phyloP scores from a whole-genome alignment of 805 yeast genomes.

The Candida pini region DNA sequence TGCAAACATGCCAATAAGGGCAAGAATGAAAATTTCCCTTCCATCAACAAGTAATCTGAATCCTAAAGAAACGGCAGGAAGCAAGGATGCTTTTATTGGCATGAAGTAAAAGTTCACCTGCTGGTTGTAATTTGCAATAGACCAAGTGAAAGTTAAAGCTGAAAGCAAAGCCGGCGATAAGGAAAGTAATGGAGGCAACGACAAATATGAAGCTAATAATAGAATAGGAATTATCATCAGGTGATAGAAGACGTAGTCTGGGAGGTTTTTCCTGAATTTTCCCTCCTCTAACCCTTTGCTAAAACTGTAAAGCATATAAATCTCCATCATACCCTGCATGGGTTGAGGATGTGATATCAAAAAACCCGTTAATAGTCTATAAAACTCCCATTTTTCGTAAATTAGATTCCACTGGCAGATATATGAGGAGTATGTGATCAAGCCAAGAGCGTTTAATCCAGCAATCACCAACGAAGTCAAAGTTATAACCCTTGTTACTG shows the following conservation, averaged over 20 bases:
- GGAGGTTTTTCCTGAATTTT: constrained; percentile 41
- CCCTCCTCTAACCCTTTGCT: constrained; percentile 51
- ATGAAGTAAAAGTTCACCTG: constrained; percentile 47
- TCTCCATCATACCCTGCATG: constrained; percentile 43
- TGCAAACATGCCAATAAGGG: constrained; percentile 45
- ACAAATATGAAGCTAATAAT: constrained; percentile 26
- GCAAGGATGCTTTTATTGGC: constrained; percentile 51
- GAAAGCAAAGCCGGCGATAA: constrained; percentile 38
- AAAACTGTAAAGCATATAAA: constrained; percentile 52
- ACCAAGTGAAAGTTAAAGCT: constrained; percentile 59
- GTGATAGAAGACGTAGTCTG: constrained; percentile 54
- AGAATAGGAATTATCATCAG: constrained; percentile 44
- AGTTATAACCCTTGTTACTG: constrained; percentile 54
- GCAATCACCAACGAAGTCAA: constrained; percentile 41
- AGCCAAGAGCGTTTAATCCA: constrained; percentile 31
- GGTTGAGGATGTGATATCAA: constrained; percentile 37
- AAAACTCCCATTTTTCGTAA: constrained; percentile 32
- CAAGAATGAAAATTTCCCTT: constrained; percentile 32
- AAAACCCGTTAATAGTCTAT: constrained; percentile 46
- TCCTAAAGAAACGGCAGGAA: constrained; percentile 39
- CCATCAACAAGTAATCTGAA: constrained; percentile 43
- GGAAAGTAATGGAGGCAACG: constrained; percentile 25
- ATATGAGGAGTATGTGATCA: constrained; percentile 19
- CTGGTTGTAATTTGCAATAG: constrained; percentile 48
- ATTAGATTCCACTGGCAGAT: constrained; percentile 28